Evolutionary conservation across 176 grass and related monocot genomes (phyloP), one percentile per base, ranked within the genome.

Genomic region (Pontederia crassipes): DNA sequence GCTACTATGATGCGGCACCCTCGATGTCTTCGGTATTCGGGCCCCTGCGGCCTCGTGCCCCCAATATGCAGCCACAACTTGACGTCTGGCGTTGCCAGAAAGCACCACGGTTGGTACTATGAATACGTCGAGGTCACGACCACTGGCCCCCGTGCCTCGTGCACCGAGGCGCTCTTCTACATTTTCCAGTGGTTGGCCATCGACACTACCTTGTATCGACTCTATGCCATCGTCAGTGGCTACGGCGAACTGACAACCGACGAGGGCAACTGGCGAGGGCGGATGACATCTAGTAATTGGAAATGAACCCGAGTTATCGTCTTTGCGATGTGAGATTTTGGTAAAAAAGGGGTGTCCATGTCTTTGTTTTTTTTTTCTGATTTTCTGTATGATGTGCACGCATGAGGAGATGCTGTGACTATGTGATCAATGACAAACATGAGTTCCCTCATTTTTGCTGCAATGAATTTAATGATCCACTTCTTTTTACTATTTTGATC

Each of bases 51-150:
- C 26, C 0, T 62, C 0, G 2, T 0, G 29, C 45, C 67, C 0
- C 50, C 76, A 49, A 54, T 67, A n/a, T 84, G 81, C 76, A 27
- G 55, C 48, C 29, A 75, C 54, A 84, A 79, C 61, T 59, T 84
- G 26, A 72, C 56, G 65, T 84, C 81, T 35, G 49, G 79, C 61
- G 81, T 75, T 48, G 32, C 17, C 12, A 60, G 81, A 10, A 2
- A 10, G 17, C 81, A 84, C 66, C 81, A 79, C 61, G 81, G 81
- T 0, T 84, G 81, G 76, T 79, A 75, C 72, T 54, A 61, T 27
- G 46, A 61, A 48, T 20, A 45, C 70, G 32, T 79, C 0, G 70
- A 79, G 77, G 77, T 73, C 14, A 79, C 70, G 10, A 14, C 15
- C 48, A 79, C 63, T 0, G 69, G 77, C 13, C 69, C 77, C 48